These are phyloP conservation scores for Citrullus amarus DNA, from an alignment of 306 rosid species.

Conservation along the genomic window DNA sequence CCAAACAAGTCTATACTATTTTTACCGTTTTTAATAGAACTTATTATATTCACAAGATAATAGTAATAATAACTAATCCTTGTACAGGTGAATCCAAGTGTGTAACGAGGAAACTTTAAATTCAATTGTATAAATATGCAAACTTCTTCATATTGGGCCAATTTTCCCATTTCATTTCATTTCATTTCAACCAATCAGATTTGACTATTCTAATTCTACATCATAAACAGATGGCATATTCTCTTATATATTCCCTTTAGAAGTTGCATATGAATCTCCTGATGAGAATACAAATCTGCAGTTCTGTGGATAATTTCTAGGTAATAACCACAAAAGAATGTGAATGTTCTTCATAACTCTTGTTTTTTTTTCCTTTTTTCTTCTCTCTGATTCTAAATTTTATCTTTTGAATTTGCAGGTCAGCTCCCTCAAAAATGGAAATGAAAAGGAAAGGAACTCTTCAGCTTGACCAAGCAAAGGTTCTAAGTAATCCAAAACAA, in stretches of 20 bases:
- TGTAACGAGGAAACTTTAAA: background rate
- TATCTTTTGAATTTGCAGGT: background rate
- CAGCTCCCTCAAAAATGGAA: background rate
- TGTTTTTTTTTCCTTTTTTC: background rate
- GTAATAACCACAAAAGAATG: background rate
- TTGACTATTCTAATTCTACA: background rate
- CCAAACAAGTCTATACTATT: too few relatives aligned
- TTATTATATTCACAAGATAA: background rate
- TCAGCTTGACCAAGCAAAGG: background rate
- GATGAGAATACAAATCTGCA: background rate
- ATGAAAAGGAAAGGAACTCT: background rate
- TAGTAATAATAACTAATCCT: background rate
- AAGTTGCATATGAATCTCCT: background rate
- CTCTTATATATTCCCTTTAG: background rate
- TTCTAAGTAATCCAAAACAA: background rate
- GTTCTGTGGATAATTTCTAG: conserved; percentile 1
- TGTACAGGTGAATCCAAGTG: background rate
- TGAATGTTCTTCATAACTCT: background rate
- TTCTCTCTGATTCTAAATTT: background rate
- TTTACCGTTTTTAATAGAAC: too few relatives aligned
- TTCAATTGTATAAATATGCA: background rate
- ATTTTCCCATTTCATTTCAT: background rate
- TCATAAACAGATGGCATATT: background rate
- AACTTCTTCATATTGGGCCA: background rate
- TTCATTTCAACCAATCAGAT: background rate